A percentile compares a stretch with the other conserved stretches of the same genome.
phyloP scores from a whole-genome alignment of 1,284 basidiomycete genomes.

The Pseudozyma hubeiensis region DNA sequence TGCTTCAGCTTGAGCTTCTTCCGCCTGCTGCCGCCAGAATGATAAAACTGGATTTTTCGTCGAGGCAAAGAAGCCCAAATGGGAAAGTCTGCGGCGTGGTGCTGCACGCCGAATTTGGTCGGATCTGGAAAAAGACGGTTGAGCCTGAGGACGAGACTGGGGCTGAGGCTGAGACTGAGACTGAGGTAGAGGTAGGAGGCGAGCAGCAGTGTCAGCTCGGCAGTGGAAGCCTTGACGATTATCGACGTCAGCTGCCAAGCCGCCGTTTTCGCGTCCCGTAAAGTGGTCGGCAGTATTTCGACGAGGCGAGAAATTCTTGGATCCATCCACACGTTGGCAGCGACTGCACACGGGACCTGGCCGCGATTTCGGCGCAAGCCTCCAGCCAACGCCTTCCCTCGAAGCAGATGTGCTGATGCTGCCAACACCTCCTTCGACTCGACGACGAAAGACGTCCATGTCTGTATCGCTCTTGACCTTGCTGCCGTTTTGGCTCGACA shows the following conservation, averaged over 20 bases:
- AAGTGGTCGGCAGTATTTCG: neutral
- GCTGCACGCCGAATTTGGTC: neutral
- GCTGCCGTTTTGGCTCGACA: no score
- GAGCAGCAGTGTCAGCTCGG: neutral
- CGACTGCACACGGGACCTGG: neutral
- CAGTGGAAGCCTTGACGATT: neutral
- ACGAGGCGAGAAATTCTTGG: no score
- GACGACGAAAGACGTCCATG: no score
- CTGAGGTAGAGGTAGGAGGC: neutral
- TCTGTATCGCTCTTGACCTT: no score
- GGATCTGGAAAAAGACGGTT: neutral
- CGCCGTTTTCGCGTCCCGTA: conserved; percentile 6
- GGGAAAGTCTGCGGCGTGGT: neutral
- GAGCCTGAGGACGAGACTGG: neutral
- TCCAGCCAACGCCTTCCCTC: no score
- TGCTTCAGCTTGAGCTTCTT: neutral
- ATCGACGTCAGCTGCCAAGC: neutral
- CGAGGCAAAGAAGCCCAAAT: neutral
- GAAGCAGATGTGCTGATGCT: no score
- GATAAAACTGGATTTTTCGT: neutral
- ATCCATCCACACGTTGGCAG: neutral
- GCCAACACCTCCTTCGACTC: no score
- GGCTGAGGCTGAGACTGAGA: neutral
- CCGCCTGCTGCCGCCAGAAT: neutral
- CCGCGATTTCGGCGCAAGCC: no score